phyloP scores from a whole-genome alignment of 2,329 filamentous ascomycete genomes.

The Cercospora janseana region DNA sequence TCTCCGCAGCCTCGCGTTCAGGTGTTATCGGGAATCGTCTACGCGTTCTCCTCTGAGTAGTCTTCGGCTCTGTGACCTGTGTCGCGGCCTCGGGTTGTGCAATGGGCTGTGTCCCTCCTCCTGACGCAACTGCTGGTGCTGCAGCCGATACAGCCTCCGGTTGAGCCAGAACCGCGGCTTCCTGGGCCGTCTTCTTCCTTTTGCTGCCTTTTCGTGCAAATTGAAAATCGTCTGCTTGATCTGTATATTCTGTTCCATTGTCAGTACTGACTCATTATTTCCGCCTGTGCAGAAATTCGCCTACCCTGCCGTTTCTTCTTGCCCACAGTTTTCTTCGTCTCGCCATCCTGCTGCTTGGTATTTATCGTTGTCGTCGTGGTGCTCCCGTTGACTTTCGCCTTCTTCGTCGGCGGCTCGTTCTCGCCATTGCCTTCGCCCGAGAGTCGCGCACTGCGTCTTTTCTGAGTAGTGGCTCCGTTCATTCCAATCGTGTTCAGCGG shows the following conservation, averaged over 20 bases:
- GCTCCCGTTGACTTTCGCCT: constrained; percentile 40
- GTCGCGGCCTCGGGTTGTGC: constrained; percentile 22
- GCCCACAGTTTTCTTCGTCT: constrained; percentile 33
- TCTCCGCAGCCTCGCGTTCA: constrained; percentile 34
- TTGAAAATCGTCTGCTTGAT: constrained; percentile 50
- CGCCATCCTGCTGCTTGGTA: constrained; percentile 37
- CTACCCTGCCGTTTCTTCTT: constrained; percentile 40
- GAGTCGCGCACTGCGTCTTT: constrained; percentile 48
- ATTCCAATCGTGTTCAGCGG: constrained; percentile 50
- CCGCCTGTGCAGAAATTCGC: constrained; percentile 9
- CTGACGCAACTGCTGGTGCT: constrained; percentile 23
- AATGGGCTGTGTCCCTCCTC: constrained; percentile 13
- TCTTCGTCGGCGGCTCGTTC: constrained; percentile 46
- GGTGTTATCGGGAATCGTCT: constrained; percentile 37
- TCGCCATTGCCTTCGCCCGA: constrained; percentile 44
- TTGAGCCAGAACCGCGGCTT: constrained; percentile 30
- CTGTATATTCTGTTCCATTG: constrained; percentile 37
- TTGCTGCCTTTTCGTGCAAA: constrained; percentile 42
- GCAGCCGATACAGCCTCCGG: constrained; percentile 17
- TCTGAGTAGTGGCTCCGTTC: constrained; percentile 48
- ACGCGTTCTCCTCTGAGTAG: constrained; percentile 35
- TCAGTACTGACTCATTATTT: constrained; percentile 8
- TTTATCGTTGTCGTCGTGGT: constrained; percentile 38
- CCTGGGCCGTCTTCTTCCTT: constrained; percentile 30
- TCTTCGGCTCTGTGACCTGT: constrained; percentile 30